Percentiles rank a stretch among this genome's conserved stretches.
These are phyloP conservation scores for Penicillium arizonense DNA, from an alignment of 495 filamentous ascomycete genomes.

Conservation along the genomic window DNA sequence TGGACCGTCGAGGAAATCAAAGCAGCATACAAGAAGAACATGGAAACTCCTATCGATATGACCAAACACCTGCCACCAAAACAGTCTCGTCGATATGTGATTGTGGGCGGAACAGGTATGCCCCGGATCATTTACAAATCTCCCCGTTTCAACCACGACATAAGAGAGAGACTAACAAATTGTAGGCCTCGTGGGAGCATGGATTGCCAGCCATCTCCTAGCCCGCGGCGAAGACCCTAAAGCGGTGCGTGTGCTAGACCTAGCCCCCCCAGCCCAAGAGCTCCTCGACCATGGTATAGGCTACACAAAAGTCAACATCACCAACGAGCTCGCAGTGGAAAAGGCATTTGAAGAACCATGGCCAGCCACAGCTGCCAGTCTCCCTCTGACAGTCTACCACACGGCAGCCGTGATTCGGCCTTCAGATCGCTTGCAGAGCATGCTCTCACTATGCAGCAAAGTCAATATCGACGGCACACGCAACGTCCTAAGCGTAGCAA, in stretches of 20 bases:
- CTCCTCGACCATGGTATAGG: slow-evolving; percentile 41
- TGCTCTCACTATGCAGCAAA: slow-evolving; percentile 45
- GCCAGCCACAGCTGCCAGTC: slow-evolving; percentile 38
- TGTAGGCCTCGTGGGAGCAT: slow-evolving; percentile 54
- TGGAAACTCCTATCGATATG: slow-evolving; percentile 47
- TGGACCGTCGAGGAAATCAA: slow-evolving; percentile 52
- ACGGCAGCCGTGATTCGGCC: slow-evolving; percentile 53
- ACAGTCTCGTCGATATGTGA: slow-evolving; percentile 53
- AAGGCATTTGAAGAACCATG: slow-evolving; percentile 52
- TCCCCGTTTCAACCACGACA: not conserved
- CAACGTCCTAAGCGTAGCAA: slow-evolving; percentile 49
- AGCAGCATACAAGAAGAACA: slow-evolving; percentile 44
- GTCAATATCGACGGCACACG: slow-evolving; percentile 55
- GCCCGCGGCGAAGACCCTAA: slow-evolving; percentile 52
- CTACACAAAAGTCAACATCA: slow-evolving; percentile 53
- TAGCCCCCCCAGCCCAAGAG: slow-evolving; percentile 38
- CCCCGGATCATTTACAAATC: slow-evolving; percentile 7
- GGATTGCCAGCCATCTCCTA: slow-evolving; percentile 54
- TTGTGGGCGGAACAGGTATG: slow-evolving; percentile 58
- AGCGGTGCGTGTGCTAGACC: slow-evolving; percentile 55
- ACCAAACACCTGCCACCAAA: slow-evolving; percentile 49
- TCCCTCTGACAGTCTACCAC: slow-evolving; percentile 58
- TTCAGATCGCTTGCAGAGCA: slow-evolving; percentile 43
- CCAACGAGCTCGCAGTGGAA: slow-evolving; percentile 40
- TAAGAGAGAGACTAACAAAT: not conserved